Evolutionary conservation across 225 moss, liverwort and hornwort species (phyloP).

Genomic region (Pseudoscleropodium purum): DNA sequence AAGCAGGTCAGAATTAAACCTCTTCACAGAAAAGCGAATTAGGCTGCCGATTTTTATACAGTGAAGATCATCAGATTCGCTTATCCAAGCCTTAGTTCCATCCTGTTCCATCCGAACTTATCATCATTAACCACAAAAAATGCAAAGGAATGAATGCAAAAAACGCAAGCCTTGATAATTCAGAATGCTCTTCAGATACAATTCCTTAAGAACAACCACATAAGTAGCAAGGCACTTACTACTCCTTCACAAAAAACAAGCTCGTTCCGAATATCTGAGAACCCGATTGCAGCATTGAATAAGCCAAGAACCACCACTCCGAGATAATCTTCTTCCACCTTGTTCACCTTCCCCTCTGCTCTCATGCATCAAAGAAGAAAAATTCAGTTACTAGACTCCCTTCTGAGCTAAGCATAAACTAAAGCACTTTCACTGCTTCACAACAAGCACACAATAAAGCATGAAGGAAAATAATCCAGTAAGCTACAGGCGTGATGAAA

Average conservation of each 20-base stretch:
- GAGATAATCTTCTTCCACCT: conserved; percentile 89
- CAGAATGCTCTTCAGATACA: not conserved
- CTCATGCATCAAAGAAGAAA: not conserved
- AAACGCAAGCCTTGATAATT: not conserved
- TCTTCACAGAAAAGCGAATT: conserved; percentile 85
- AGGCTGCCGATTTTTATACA: conserved; percentile 62
- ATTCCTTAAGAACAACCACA: not conserved
- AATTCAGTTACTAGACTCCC: not conserved
- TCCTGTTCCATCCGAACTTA: conserved; percentile 19
- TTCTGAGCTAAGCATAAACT: not conserved
- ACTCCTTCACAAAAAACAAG: conserved; percentile 45
- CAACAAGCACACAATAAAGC: not conserved
- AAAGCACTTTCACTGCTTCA: not conserved
- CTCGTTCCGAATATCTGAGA: conserved; percentile 71
- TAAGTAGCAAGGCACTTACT: conserved; percentile 2
- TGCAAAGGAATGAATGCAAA: not conserved
- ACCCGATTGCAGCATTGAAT: conserved; percentile 82
- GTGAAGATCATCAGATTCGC: conserved; percentile 47
- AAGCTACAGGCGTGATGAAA: not conserved
- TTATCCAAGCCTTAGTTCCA: conserved; percentile 66
- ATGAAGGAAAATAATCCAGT: not conserved
- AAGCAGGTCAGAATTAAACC: conserved; percentile 27
- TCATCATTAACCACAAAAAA: not conserved
- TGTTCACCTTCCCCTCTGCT: conserved; percentile 93
- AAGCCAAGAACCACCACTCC: conserved; percentile 85